Evolutionary conservation across 2,329 filamentous ascomycete species (phyloP), one percentile per base, ranked within the genome.

Genomic region (Hypoxylon sp.): DNA sequence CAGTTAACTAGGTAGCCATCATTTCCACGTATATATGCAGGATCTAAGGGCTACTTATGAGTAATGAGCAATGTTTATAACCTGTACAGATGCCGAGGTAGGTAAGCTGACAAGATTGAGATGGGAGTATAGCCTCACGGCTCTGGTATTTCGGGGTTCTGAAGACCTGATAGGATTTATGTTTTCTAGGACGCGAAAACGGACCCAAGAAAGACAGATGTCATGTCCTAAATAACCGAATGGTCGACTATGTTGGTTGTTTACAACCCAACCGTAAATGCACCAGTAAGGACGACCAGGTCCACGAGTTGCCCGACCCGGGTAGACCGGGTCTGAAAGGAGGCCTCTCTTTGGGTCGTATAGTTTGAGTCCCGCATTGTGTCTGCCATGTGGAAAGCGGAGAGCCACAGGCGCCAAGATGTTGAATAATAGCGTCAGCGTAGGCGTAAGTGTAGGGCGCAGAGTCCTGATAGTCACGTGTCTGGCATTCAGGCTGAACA

Each of bases 231-330:
- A 52, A 65, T 56, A 49, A 30, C 36, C 43, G 50, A 65, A 41
- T 51, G 43, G 60, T 36, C 11, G 21, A 50, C 25, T 34, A 56
- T 11, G 46, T 56, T 61, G 53, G 52, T 52, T 56, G 53, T 69
- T 69, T 58, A 59, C 48, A 52, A 51, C 51, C 59, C 55, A 58
- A 56, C 57, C 68, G 68, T 71, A 71, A 71, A 69, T 45, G 56
- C 53, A 25, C 66, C 68, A 69, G 68, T 71, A 62, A 62, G 48
- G 41, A 65, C 46, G 50, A 28, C 14, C 41, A 43, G 36, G 28
- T 28, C 49, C 14, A 52, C 41, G 38, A 51, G 19, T 53, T 28
- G 60, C 55, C 48, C 60, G 65, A 55, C 62, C 23, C 52, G 60
- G 56, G 60, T 63, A 61, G 56, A 23, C 49, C 57, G 63, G 65